Conservation (phyloP, 139 green algal species). For the Chlorella sp. region DNA sequence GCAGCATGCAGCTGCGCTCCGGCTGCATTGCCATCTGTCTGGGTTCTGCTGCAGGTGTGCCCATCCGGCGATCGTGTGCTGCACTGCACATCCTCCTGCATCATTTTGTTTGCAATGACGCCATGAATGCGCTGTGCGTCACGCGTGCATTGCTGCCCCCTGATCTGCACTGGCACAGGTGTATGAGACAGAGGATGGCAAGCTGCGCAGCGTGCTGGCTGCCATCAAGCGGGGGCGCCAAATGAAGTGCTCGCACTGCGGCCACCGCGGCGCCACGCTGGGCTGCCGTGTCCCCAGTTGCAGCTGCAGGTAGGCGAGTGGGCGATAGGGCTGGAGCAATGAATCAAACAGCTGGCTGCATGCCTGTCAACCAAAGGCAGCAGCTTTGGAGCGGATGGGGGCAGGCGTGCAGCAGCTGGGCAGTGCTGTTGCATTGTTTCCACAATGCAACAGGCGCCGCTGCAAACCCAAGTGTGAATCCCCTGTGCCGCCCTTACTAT, state of each 20-base stretch:
- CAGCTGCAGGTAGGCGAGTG: conserved; percentile 9
- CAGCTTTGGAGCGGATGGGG: no score
- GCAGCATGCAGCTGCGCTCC: no score
- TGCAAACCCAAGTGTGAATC: neutral
- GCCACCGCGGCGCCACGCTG: conserved; percentile 67
- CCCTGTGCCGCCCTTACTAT: neutral
- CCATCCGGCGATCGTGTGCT: neutral
- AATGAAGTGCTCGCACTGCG: conserved; percentile 63
- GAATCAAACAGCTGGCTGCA: no score
- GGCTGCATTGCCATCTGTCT: no score
- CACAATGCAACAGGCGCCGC: neutral
- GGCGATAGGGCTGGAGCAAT: neutral
- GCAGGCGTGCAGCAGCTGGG: no score
- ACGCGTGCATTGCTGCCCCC: no score
- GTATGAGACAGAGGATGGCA: conserved; percentile 54
- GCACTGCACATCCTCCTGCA: no score
- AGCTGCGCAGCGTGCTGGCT: conserved; percentile 50
- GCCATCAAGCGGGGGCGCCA: conserved; percentile 56
- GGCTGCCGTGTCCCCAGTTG: conserved; percentile 79
- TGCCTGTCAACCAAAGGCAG: no score
- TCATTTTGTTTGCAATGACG: no score
- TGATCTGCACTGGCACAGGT: no score
- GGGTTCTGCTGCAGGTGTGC: no score
- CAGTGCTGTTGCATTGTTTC: neutral
- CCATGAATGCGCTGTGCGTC: no score